These are phyloP conservation scores for Plasmodium vinckei DNA, from an alignment of 169 alveolate species.

Conservation along the genomic window DNA sequence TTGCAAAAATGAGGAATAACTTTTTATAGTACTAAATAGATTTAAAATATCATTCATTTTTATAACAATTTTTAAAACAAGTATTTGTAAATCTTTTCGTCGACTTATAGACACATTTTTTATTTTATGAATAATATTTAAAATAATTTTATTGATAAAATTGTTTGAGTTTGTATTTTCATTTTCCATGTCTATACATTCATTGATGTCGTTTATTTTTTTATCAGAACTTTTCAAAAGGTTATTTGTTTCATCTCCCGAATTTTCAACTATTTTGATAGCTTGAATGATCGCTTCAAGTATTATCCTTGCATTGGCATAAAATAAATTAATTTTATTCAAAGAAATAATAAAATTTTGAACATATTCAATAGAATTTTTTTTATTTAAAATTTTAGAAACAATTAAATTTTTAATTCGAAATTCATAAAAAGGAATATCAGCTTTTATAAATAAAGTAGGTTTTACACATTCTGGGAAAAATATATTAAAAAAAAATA, in stretches of 20 bases:
- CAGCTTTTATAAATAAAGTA: slow-evolving; percentile 55
- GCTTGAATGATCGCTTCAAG: slow-evolving; percentile 24
- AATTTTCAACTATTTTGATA: not conserved
- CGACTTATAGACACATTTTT: slow-evolving; percentile 53
- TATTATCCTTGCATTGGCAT: slow-evolving; percentile 22
- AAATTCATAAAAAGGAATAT: slow-evolving; percentile 21
- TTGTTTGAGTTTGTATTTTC: not conserved
- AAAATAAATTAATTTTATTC: not conserved
- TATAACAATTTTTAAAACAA: slow-evolving; percentile 10
- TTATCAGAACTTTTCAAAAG: not conserved
- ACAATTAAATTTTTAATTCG: slow-evolving; percentile 33
- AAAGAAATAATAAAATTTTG: slow-evolving; percentile 9
- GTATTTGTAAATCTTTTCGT: slow-evolving; percentile 16
- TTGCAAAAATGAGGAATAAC: slow-evolving; percentile 15
- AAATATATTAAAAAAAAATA: slow-evolving; percentile 67
- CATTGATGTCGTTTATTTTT: not conserved
- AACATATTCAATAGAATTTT: slow-evolving; percentile 1
- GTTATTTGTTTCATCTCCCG: not conserved
- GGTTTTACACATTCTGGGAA: slow-evolving; percentile 62
- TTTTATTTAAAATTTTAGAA: slow-evolving; percentile 46
- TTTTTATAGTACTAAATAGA: slow-evolving; percentile 4
- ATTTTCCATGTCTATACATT: not conserved
- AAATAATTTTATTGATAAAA: slow-evolving; percentile 16
- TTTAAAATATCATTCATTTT: slow-evolving; percentile 10
- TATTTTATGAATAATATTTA: slow-evolving; percentile 35